A percentile compares a stretch with the other conserved stretches of the same genome.
These are phyloP conservation scores for Cucurbita ficifolia DNA, from an alignment of 306 rosid genomes.

Conservation along the genomic window DNA sequence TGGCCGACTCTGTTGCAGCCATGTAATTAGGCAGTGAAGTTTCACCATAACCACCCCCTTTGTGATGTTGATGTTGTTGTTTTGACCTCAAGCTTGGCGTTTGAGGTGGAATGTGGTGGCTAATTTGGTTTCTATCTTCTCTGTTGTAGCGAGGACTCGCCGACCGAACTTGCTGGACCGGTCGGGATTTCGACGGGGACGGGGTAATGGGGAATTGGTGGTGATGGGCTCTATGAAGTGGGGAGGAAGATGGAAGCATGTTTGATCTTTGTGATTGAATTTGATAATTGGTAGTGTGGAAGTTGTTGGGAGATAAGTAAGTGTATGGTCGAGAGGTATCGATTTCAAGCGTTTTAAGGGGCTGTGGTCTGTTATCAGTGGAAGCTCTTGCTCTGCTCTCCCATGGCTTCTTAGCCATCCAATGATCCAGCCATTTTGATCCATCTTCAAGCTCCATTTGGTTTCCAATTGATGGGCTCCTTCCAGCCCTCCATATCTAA, in stretches of 20 bases:
- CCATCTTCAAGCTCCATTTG: constrained; percentile 69
- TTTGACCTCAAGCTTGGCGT: constrained; percentile 84
- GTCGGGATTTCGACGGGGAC: constrained; percentile 57
- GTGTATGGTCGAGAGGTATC: constrained; percentile 83
- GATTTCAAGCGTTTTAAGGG: constrained; percentile 67
- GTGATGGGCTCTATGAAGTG: constrained; percentile 29
- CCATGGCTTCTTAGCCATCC: constrained; percentile 86
- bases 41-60: not conserved
- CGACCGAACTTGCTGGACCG: constrained; percentile 55
- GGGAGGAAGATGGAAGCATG: constrained; percentile 22
- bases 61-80: constrained; percentile 45
- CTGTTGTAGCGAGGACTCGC: constrained; percentile 61
- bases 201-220: constrained; percentile 63
- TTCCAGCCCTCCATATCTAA: constrained; percentile 44
- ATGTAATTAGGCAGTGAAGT: constrained; percentile 68
- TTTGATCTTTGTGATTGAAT: constrained; percentile 45
- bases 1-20: constrained; percentile 95
- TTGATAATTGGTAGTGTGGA: constrained; percentile 45
- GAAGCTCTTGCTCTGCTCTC: constrained; percentile 74
- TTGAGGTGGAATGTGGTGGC: constrained; percentile 33
- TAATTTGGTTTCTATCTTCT: constrained; percentile 40
- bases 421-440: constrained; percentile 65
- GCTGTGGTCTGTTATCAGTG: constrained; percentile 58
- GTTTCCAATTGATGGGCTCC: constrained; percentile 72
- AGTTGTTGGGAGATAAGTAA: constrained; percentile 30